phyloP scores from a whole-genome alignment of 495 filamentous ascomycete species.

The Aspergillus conjunctus region DNA sequence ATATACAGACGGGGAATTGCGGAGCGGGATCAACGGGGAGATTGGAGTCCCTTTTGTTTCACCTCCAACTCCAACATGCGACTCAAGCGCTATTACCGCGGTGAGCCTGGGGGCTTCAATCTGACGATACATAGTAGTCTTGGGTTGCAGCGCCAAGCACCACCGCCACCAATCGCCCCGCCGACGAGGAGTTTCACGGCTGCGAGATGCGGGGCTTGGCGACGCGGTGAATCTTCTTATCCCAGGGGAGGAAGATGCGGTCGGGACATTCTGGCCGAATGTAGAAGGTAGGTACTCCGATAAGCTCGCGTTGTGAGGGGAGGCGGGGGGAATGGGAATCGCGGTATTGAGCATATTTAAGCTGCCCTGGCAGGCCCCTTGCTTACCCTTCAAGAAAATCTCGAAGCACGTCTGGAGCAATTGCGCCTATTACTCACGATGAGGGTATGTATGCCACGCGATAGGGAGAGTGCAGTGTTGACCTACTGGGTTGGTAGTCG shows the following conservation, averaged over 20 bases:
- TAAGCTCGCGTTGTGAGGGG: background rate
- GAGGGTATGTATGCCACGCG: background rate
- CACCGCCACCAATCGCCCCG: constrained; percentile 14
- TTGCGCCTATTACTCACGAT: background rate
- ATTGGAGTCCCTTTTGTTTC: background rate
- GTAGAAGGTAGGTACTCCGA: background rate
- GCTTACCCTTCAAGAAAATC: background rate
- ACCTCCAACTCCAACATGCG: background rate
- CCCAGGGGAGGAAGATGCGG: background rate
- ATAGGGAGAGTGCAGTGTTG: background rate
- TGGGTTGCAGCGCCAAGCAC: constrained; percentile 25
- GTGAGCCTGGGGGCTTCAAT: constrained; percentile 4
- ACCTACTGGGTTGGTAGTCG: background rate
- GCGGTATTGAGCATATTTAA: background rate
- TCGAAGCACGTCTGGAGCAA: no score
- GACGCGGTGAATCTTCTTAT: background rate
- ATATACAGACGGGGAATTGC: no score
- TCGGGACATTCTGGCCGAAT: background rate
- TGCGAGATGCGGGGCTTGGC: constrained; percentile 9
- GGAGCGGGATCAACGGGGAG: background rate
- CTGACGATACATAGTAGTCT: constrained; percentile 12
- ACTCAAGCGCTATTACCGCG: background rate
- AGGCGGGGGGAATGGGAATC: background rate
- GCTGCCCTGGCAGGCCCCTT: background rate
- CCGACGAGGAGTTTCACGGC: background rate